phyloP scores from a whole-genome alignment of 495 filamentous ascomycete genomes.

The Xylaria flabelliformis region DNA sequence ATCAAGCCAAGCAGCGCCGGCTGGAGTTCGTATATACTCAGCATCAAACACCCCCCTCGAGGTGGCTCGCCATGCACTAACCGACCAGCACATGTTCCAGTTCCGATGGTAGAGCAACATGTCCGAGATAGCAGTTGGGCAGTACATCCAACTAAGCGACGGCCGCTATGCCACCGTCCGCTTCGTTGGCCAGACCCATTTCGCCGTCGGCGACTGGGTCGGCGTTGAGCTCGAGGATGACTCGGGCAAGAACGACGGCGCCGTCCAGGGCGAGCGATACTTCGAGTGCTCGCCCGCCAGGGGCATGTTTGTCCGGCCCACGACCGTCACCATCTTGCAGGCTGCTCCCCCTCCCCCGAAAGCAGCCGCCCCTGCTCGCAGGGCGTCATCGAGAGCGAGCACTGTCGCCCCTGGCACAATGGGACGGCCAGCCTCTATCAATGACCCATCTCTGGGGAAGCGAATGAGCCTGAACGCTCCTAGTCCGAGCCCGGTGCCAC shows the following conservation, averaged over 20 bases:
- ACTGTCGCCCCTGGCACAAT: conserved; percentile 24
- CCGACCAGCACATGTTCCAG: conserved; percentile 8
- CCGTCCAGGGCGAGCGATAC: conserved; percentile 86
- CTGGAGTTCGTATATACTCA: not conserved
- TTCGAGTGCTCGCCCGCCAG: conserved; percentile 80
- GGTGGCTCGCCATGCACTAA: conserved; percentile 37
- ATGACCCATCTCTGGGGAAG: conserved; percentile 61
- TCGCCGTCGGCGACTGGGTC: conserved; percentile 84
- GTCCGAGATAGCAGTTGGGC: conserved; percentile 53
- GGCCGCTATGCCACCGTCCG: conserved; percentile 78
- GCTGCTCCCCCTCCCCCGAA: conserved; percentile 53
- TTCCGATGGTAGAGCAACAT: conserved; percentile 32
- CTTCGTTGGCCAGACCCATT: conserved; percentile 79
- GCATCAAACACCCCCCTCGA: not conserved
- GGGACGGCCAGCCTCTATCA: conserved; percentile 42
- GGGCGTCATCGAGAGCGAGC: conserved; percentile 40
- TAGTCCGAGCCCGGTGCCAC: conserved; percentile 68
- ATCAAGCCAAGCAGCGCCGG: conserved; percentile 23
- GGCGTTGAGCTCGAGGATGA: conserved; percentile 85
- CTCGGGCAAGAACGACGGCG: conserved; percentile 94
- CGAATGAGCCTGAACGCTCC: conserved; percentile 71
- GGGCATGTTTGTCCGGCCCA: conserved; percentile 88
- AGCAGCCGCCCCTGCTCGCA: conserved; percentile 37
- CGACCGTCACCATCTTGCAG: conserved; percentile 65
- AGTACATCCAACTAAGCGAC: conserved; percentile 70